These are phyloP conservation scores for Trametes sanguinea DNA, from an alignment of 768 basidiomycete species.

Conservation along the genomic window DNA sequence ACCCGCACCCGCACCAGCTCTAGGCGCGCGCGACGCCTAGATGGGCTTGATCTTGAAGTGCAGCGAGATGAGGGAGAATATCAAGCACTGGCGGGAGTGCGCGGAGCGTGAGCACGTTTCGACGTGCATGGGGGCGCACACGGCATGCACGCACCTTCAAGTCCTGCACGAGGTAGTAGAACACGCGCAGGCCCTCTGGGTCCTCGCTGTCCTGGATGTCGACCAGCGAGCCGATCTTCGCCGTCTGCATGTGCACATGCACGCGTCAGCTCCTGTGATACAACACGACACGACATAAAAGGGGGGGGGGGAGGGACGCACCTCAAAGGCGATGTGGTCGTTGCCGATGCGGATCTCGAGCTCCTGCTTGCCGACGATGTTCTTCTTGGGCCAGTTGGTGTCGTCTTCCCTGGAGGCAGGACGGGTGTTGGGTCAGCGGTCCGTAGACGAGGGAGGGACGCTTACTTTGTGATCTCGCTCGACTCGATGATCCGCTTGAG, in stretches of 20 bases:
- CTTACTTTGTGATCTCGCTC: slow-evolving; percentile 93
- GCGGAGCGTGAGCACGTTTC: background rate
- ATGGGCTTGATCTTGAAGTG: slow-evolving; percentile 99
- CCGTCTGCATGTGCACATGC: slow-evolving; percentile 59
- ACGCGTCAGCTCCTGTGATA: background rate
- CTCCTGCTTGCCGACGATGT: slow-evolving; percentile 98
- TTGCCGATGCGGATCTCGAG: slow-evolving; percentile 92
- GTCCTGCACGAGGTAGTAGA: slow-evolving; percentile 99
- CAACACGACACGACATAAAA: background rate
- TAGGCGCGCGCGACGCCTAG: slow-evolving; percentile 38
- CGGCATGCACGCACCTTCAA: slow-evolving; percentile 64
- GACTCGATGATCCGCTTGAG: slow-evolving; percentile 91
- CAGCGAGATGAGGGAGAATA: slow-evolving; percentile 96
- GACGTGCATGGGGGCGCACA: no score
- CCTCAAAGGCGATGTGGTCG: slow-evolving; percentile 97
- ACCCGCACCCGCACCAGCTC: background rate
- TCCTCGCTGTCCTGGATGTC: slow-evolving; percentile 98
- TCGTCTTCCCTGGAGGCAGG: slow-evolving; percentile 83
- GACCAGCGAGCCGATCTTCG: slow-evolving; percentile 95
- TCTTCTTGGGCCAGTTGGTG: slow-evolving; percentile 98
- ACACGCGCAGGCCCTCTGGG: slow-evolving; percentile 95
- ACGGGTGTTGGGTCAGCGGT: background rate
- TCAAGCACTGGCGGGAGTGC: slow-evolving; percentile 70
- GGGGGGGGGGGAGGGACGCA: slow-evolving; percentile 37
- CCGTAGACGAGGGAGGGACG: slow-evolving; percentile 1